Conservation (phyloP, 2,329 filamentous ascomycete genomes). For the Neofusicoccum parvum region DNA sequence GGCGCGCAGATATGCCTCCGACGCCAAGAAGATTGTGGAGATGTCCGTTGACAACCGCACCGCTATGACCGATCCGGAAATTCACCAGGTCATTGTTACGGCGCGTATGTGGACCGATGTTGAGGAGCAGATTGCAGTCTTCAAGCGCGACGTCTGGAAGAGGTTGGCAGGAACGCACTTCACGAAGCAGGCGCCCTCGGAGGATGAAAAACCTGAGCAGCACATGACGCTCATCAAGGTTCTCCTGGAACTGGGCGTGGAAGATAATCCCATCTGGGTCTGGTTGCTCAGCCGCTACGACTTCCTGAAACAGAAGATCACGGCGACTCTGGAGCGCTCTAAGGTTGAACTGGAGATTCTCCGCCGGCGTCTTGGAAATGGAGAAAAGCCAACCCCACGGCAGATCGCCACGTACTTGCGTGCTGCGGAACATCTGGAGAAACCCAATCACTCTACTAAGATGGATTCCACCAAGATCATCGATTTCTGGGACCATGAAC, state of each 20-base stretch:
- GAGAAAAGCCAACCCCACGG: conserved; percentile 70
- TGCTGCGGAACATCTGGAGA: conserved; percentile 59
- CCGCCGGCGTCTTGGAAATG: conserved; percentile 74
- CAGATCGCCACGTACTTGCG: conserved; percentile 73
- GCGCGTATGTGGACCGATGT: conserved; percentile 96
- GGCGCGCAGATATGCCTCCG: conserved; percentile 79
- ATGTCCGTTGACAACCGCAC: conserved; percentile 52
- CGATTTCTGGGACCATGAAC: conserved; percentile 90
- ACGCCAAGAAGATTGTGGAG: conserved; percentile 70
- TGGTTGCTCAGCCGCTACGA: conserved; percentile 92
- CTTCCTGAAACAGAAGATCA: conserved; percentile 83
- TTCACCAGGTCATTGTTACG: conserved; percentile 84
- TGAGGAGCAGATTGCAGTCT: conserved; percentile 78
- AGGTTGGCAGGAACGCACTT: conserved; percentile 70
- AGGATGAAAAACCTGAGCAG: conserved; percentile 67
- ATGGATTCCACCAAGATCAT: conserved; percentile 81
- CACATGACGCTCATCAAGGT: conserved; percentile 90
- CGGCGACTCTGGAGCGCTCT: conserved; percentile 77
- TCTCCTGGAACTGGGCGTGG: conserved; percentile 88
- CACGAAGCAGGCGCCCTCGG: conserved; percentile 48
- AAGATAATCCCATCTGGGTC: conserved; percentile 94
- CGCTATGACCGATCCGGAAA: conserved; percentile 72
- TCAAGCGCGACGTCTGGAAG: conserved; percentile 90
- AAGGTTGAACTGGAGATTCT: conserved; percentile 91
- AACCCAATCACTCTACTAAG: conserved; percentile 48